Percentiles rank a stretch among this genome's conserved stretches.
Conservation (phyloP, 768 basidiomycete genomes). For the Pleurotus ostreatus region DNA sequence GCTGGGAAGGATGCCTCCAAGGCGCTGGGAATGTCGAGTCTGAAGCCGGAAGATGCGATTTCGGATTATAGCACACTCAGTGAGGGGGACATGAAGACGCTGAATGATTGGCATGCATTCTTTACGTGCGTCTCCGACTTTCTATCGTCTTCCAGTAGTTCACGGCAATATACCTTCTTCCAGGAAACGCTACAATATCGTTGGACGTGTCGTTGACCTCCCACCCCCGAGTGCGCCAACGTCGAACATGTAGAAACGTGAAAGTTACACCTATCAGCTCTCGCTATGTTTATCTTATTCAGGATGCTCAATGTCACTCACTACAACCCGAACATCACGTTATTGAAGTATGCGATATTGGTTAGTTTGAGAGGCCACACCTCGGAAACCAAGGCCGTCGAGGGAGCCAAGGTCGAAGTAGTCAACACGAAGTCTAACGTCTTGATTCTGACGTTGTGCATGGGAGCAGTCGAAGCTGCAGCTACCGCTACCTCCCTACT, state of each 20-base stretch:
- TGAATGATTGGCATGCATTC: slow-evolving; percentile 89
- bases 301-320: too few species aligned
- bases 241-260: slow-evolving; percentile 10
- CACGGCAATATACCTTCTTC: slow-evolving; percentile 3
- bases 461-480: too few species aligned
- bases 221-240: slow-evolving; percentile 23
- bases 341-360: too few species aligned
- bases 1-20: slow-evolving; percentile 92
- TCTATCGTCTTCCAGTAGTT: background rate
- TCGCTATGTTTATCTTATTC: too few species aligned
- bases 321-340: too few species aligned
- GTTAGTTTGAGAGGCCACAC: too few species aligned
- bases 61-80: slow-evolving; percentile 78
- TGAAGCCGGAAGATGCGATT: slow-evolving; percentile 82
- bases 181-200: slow-evolving; percentile 85
- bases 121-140: slow-evolving; percentile 59
- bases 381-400: too few species aligned
- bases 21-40: slow-evolving; percentile 85
- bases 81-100: slow-evolving; percentile 68
- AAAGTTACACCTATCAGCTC: background rate
- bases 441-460: too few species aligned
- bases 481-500: too few species aligned
- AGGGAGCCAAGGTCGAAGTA: too few species aligned
- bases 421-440: too few species aligned
- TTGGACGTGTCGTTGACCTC: slow-evolving; percentile 67